Evolutionary conservation across 192 early-diverging fungal genomes (phyloP).

Genomic region (Mortierella hygrophila): DNA sequence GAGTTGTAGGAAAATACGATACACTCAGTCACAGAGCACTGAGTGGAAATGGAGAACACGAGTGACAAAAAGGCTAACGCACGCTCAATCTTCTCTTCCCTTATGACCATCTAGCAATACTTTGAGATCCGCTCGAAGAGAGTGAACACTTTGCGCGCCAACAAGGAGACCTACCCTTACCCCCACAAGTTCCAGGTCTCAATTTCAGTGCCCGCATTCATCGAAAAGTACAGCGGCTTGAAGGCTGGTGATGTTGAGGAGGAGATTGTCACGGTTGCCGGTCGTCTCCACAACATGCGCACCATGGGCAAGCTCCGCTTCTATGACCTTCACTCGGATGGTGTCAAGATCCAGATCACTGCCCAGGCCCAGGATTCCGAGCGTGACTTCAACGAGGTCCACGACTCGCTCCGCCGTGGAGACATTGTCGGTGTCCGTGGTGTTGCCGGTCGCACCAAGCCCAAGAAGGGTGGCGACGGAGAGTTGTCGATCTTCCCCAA

Average conservation of each 20-base stretch:
- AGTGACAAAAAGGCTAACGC: too few species aligned
- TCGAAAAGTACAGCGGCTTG: constrained; percentile 82
- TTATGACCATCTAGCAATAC: constrained; percentile 74
- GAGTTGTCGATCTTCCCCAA: constrained; percentile 96
- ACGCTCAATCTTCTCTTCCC: background rate
- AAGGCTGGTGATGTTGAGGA: constrained; percentile 78
- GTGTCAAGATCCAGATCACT: constrained; percentile 95
- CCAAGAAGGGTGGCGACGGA: constrained; percentile 68
- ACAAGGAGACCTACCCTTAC: constrained; percentile 91
- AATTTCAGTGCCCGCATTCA: constrained; percentile 87
- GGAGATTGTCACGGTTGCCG: constrained; percentile 83
- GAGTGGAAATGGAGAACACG: background rate
- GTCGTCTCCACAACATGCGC: constrained; percentile 97
- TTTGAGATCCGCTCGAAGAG: constrained; percentile 96
- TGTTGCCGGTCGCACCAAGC: constrained; percentile 91
- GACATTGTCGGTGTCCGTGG: constrained; percentile 97
- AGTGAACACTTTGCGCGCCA: constrained; percentile 85
- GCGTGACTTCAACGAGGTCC: constrained; percentile 82
- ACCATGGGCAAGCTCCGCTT: constrained; percentile 94
- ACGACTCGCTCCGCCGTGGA: constrained; percentile 89
- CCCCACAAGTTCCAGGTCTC: constrained; percentile 98
- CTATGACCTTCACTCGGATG: constrained; percentile 96
- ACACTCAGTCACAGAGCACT: background rate
- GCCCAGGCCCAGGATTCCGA: constrained; percentile 79
- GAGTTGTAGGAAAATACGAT: background rate